phyloP scores from a whole-genome alignment of 768 basidiomycete species.

The Boletus rubroflammeus region DNA sequence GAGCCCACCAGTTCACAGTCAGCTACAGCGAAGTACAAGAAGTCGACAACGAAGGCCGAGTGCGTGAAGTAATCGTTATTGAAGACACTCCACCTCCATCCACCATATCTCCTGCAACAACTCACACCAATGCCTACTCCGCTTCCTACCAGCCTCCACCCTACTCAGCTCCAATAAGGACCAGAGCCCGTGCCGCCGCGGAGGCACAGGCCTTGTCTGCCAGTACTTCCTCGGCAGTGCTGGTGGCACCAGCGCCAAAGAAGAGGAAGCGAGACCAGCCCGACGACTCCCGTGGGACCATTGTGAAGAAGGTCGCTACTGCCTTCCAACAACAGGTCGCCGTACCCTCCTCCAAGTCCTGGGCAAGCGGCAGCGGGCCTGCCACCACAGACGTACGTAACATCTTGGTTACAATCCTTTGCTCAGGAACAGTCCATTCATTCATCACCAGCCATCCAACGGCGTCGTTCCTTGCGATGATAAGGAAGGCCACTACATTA shows the following conservation, averaged over 20 bases:
- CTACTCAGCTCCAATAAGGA: conserved; percentile 74
- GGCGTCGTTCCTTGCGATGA: conserved; percentile 81
- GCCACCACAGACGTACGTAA: conserved; percentile 64
- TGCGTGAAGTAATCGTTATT: conserved; percentile 88
- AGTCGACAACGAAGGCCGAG: conserved; percentile 70
- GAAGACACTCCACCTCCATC: conserved; percentile 83
- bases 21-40: conserved; percentile 88
- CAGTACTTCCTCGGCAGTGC: conserved; percentile 56
- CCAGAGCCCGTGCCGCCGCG: conserved; percentile 81
- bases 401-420: conserved; percentile 10
- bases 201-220: conserved; percentile 77
- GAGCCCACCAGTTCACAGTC: conserved; percentile 75
- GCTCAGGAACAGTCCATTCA: conserved; percentile 29
- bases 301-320: conserved; percentile 57
- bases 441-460: conserved; percentile 53
- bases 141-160: conserved; percentile 77
- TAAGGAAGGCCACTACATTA: conserved; percentile 98
- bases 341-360: conserved; percentile 54
- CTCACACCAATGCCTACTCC: conserved; percentile 68
- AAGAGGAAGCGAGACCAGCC: conserved; percentile 78
- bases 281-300: conserved; percentile 68
- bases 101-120: conserved; percentile 72
- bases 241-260: conserved; percentile 72
- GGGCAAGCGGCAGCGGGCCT: conserved; percentile 62
- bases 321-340: conserved; percentile 49